phyloP scores from a whole-genome alignment of 2,329 filamentous ascomycete species.

The Sporothrix dimorphospora region DNA sequence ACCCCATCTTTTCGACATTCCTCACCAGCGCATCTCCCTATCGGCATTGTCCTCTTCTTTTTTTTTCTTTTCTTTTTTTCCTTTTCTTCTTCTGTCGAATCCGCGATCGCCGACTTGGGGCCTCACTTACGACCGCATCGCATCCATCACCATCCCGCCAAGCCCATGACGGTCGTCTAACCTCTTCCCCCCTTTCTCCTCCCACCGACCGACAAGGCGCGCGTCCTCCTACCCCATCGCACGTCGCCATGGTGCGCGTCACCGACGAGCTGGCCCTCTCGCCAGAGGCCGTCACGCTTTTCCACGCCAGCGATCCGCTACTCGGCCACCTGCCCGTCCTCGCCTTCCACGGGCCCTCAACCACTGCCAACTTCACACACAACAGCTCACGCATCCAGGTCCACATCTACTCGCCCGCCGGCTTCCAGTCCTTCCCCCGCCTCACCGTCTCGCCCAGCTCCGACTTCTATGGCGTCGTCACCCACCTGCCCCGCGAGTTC shows the following conservation, averaged over 20 bases:
- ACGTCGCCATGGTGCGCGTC: slow-evolving; percentile 76
- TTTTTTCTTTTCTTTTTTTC: neutral
- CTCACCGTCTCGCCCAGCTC: slow-evolving; percentile 93
- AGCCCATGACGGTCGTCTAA: slow-evolving; percentile 18
- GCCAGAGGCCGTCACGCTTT: slow-evolving; percentile 81
- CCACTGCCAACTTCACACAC: slow-evolving; percentile 81
- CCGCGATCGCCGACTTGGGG: neutral
- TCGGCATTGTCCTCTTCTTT: neutral
- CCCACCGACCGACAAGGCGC: slow-evolving; percentile 11
- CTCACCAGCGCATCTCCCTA: slow-evolving; percentile 5
- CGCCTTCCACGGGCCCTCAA: slow-evolving; percentile 89
- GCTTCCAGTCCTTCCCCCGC: slow-evolving; percentile 85
- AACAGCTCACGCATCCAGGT: slow-evolving; percentile 94
- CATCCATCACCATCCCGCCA: neutral
- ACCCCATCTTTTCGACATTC: slow-evolving; percentile 24
- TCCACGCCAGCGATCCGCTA: slow-evolving; percentile 83
- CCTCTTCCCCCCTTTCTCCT: neutral
- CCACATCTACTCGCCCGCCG: slow-evolving; percentile 87
- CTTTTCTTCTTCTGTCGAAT: neutral
- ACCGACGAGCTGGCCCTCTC: slow-evolving; percentile 77
- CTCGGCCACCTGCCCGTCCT: slow-evolving; percentile 81
- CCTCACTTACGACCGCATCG: neutral
- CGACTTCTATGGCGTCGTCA: slow-evolving; percentile 86
- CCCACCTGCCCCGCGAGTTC: slow-evolving; percentile 86
- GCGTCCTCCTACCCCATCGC: slow-evolving; percentile 24